Percentiles rank a stretch among this genome's conserved stretches.
phyloP scores from a whole-genome alignment of 2,329 filamentous ascomycete species.

The Talaromyces piceae region DNA sequence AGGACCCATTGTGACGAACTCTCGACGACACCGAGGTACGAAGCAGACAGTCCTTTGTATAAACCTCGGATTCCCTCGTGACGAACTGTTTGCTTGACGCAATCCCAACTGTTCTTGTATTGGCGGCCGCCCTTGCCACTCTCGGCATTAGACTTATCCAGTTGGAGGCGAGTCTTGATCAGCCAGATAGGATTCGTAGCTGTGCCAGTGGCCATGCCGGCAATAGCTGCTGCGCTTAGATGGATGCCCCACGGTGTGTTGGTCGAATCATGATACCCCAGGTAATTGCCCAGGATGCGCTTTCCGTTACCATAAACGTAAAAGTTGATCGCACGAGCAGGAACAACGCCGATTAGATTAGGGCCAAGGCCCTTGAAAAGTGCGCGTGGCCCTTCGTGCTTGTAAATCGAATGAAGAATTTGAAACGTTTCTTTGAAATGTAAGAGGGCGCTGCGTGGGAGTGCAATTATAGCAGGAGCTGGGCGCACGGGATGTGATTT shows the following conservation, averaged over 20 bases:
- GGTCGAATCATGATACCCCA: slow-evolving; percentile 29
- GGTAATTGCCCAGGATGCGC: slow-evolving; percentile 65
- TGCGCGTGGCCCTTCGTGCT: slow-evolving; percentile 73
- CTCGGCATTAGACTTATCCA: slow-evolving; percentile 75
- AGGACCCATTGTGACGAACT: slow-evolving; percentile 88
- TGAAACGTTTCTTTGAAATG: slow-evolving; percentile 82
- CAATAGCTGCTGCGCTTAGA: slow-evolving; percentile 64
- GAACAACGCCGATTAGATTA: slow-evolving; percentile 82
- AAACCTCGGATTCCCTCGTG: slow-evolving; percentile 74
- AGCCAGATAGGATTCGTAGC: slow-evolving; percentile 96
- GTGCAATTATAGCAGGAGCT: slow-evolving; percentile 50
- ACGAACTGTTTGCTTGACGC: slow-evolving; percentile 70
- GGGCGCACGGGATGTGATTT: slow-evolving; percentile 49
- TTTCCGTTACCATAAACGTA: slow-evolving; percentile 92
- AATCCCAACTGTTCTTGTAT: slow-evolving; percentile 85
- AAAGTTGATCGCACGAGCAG: slow-evolving; percentile 87
- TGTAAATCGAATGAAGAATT: slow-evolving; percentile 74
- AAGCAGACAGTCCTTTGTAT: slow-evolving; percentile 85
- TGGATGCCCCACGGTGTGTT: slow-evolving; percentile 67
- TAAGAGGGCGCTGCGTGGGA: slow-evolving; percentile 58
- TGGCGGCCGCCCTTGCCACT: slow-evolving; percentile 50
- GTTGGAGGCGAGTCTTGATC: slow-evolving; percentile 84
- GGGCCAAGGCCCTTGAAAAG: slow-evolving; percentile 91
- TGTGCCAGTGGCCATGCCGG: slow-evolving; percentile 79
- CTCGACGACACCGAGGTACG: slow-evolving; percentile 84